Evolutionary conservation across 441 rosid species (phyloP), one percentile per base, ranked within the genome.

Genomic region (Arabidopsis hybrid): DNA sequence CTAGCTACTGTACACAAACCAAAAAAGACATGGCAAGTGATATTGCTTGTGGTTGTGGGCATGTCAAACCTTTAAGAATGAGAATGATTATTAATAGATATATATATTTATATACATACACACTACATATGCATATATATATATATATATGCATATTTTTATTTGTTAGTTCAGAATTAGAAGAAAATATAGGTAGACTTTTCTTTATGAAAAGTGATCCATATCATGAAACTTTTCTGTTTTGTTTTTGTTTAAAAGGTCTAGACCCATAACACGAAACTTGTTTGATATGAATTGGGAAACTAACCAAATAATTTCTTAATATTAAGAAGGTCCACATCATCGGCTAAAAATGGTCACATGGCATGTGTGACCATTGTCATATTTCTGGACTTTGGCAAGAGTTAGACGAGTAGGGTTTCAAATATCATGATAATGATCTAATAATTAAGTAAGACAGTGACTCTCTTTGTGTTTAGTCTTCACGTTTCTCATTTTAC

Each of bases 1-100:
- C 61, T 26, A 26, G 29, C 29, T 21, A 26, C 21, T 14, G 29
- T 16, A 46, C 70, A 69, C 45, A 47, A 76, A 63, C 46, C 31
- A 67, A 76, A 53, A 57, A 62, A 26, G 65, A 69, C 75, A 69
- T 69, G 67, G 60, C 71, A 76, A 70, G 79, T 76, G 79, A 69
- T 56, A 39, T 40, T 64, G 71, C 61, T 64, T 64, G 72, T 76
- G 71, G 80, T 64, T 64, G 72, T 76, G 71, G 80, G 57, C 67
- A 76, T 65, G 67, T 35, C 67, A 70, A 64, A 32, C 39, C 49
- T 64, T 40, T 55, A 45, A 65, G 56, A 58, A 57, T 29, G 60
- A 53, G 65, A 75, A 76, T 56, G 39, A 63, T 64, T 62, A 12
- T 69, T 46, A 56, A 38, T 63, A 69, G 9, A 69, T 32, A 47